Evolutionary conservation across 208 protist genomes (phyloP).

Genomic region (Porcisia deanei): DNA sequence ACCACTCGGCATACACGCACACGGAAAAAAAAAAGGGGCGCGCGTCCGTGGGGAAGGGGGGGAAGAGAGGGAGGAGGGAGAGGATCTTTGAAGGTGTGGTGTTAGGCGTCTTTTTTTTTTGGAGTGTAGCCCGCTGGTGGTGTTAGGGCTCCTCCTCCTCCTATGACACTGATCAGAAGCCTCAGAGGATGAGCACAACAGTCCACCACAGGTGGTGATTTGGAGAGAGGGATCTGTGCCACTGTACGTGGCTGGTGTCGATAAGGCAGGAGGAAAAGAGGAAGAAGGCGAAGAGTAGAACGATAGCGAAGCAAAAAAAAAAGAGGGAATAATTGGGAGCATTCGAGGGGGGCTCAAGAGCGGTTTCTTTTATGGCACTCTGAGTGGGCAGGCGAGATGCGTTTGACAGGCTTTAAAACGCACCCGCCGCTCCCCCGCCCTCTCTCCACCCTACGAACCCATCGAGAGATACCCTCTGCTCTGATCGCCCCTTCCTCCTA

Average conservation of each 20-base stretch:
- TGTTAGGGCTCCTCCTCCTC: background rate
- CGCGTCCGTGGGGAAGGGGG: too few relatives aligned
- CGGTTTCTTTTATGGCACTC: too few relatives aligned
- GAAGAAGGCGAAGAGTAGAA: background rate
- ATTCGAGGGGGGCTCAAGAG: too few relatives aligned
- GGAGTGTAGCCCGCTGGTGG: background rate
- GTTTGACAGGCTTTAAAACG: too few relatives aligned
- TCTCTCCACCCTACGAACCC: background rate
- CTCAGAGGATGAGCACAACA: conserved; percentile 1
- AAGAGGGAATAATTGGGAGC: background rate
- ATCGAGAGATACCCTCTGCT: too few relatives aligned
- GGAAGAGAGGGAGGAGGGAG: too few relatives aligned
- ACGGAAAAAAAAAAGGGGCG: background rate
- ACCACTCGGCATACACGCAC: background rate
- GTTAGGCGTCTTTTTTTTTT: background rate
- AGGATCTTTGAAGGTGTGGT: too few relatives aligned
- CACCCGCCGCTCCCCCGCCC: background rate
- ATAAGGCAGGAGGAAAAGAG: background rate
- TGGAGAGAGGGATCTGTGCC: background rate
- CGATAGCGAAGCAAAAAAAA: background rate
- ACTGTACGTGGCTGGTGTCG: background rate
- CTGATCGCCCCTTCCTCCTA: background rate
- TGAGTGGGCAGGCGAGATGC: too few relatives aligned
- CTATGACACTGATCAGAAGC: background rate
- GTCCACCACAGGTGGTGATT: background rate